Evolutionary conservation across 768 basidiomycete species (phyloP).

Genomic region (Xerocomellus intermedius): DNA sequence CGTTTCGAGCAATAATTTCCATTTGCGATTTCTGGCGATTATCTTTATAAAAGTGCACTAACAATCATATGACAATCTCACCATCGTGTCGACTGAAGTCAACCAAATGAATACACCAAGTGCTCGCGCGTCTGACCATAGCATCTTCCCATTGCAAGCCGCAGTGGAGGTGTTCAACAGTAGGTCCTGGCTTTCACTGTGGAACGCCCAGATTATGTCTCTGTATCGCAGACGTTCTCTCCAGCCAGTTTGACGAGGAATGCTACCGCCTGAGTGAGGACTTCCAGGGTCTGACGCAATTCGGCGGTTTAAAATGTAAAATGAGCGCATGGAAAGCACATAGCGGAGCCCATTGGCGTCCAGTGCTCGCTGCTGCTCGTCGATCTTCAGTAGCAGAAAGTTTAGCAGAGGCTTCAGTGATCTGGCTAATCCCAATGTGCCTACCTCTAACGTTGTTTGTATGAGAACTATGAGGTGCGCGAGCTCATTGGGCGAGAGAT

Average conservation of each 20-base stretch:
- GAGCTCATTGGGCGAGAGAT: slow-evolving; percentile 76
- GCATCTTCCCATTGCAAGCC: slow-evolving; percentile 82
- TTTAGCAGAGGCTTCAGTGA: neutral
- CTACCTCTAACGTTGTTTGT: slow-evolving; percentile 82
- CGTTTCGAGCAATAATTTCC: slow-evolving; percentile 87
- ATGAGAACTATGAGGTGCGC: slow-evolving; percentile 81
- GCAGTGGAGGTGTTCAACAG: slow-evolving; percentile 66
- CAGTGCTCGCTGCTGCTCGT: slow-evolving; percentile 86
- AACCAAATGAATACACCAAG: slow-evolving; percentile 90
- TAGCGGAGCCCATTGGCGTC: slow-evolving; percentile 93
- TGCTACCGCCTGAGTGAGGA: slow-evolving; percentile 41
- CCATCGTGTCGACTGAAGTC: slow-evolving; percentile 73
- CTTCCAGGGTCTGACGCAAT: slow-evolving; percentile 47
- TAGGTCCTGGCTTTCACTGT: slow-evolving; percentile 91
- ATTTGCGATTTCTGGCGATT: slow-evolving; percentile 68
- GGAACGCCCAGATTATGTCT: slow-evolving; percentile 96
- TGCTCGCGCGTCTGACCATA: slow-evolving; percentile 85
- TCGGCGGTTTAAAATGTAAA: slow-evolving; percentile 79
- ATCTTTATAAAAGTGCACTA: neutral
- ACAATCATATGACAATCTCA: slow-evolving; percentile 37
- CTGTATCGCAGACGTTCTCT: slow-evolving; percentile 84
- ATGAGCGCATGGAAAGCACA: slow-evolving; percentile 88
- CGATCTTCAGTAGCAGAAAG: slow-evolving; percentile 52
- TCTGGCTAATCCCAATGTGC: slow-evolving; percentile 7
- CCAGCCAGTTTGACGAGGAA: slow-evolving; percentile 50